These are phyloP conservation scores for Senna tora DNA, from an alignment of 306 rosid species.

Conservation along the genomic window DNA sequence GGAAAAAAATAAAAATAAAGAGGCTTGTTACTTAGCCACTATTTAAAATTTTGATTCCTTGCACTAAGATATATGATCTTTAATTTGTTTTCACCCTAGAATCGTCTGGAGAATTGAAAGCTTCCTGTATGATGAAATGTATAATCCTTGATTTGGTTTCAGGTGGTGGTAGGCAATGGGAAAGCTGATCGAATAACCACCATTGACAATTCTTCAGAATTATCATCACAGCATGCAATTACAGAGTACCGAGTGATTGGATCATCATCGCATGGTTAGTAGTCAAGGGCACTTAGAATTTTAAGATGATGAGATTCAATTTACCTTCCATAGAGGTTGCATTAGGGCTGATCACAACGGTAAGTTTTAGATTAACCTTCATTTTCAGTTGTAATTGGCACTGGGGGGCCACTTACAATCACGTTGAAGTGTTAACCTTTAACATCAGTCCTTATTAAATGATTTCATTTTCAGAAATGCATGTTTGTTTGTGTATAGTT, in stretches of 20 bases:
- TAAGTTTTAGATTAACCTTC: conserved; percentile 2
- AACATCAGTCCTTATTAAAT: too few species aligned
- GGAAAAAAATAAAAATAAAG: too few species aligned
- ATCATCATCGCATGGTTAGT: conserved; percentile 71
- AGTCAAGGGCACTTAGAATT: conserved; percentile 37
- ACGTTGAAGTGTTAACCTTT: neutral
- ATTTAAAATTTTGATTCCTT: too few species aligned
- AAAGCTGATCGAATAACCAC: conserved; percentile 76
- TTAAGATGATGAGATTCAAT: neutral
- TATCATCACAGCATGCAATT: conserved; percentile 75
- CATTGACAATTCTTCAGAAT: conserved; percentile 43
- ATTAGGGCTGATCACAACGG: too few species aligned
- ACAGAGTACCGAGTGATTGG: conserved; percentile 75
- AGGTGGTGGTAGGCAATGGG: conserved; percentile 87
- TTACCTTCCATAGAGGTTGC: too few species aligned
- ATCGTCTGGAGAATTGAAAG: conserved; percentile 8
- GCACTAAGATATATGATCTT: conserved; percentile 5
- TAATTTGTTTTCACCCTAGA: conserved; percentile 24
- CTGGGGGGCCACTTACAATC: neutral
- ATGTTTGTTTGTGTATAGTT: too few species aligned
- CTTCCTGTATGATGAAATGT: neutral
- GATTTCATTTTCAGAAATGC: too few species aligned
- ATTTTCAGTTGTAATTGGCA: neutral
- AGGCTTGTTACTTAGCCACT: neutral
- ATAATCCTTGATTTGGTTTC: conserved; percentile 39